Evolutionary conservation across 2,329 filamentous ascomycete genomes (phyloP), one percentile per base, ranked within the genome.

Genomic region (Cladosporium phlei): DNA sequence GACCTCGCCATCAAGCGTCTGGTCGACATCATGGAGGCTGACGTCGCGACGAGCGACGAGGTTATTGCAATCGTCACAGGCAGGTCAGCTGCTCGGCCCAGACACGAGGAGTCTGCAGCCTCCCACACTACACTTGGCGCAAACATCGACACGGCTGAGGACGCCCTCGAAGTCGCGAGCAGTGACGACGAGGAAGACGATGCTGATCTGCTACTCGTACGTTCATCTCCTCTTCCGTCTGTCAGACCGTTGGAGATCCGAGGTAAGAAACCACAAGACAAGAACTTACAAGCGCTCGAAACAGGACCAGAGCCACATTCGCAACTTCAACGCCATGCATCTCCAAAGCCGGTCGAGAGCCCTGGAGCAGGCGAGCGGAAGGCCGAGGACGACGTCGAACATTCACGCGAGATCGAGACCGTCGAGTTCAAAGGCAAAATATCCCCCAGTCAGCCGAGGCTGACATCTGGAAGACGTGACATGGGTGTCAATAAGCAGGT

Each of bases 11-110:
- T 94, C 55, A 75, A 77, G 43, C 79, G 81, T 46, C 83, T 95
- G 63, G 74, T 79, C 2, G 80, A 88, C 32, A 78, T 87, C 42
- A 85, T 90, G 50, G 88, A 86, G 22, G 88, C 86, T 37, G 78
- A 81, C 35, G 72, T 83, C 2, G 71, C 83, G 21, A 75, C 75
- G 2, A 78, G 78, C 19, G 69, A 73, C 17, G 76, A 83, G 16
- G 52, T 55, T 16, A 46, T 62, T 7, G 47, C 25, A 24, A 20
- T 11, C 27, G 47, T 16, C 38, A 49, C 9, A 35, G 52, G 16
- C 29, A 47, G 8, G 39, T 10, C 22, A 25, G 22, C 21, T 14
- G 8, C n/a, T 2, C 38, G 22, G 39, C 43, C 3, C 48, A 53
- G 16, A 49, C 48, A 9, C 53, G 4, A 24, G 12, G 37, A 38